phyloP scores from a whole-genome alignment of 345 rosid species.

The Raphanus sativus region DNA sequence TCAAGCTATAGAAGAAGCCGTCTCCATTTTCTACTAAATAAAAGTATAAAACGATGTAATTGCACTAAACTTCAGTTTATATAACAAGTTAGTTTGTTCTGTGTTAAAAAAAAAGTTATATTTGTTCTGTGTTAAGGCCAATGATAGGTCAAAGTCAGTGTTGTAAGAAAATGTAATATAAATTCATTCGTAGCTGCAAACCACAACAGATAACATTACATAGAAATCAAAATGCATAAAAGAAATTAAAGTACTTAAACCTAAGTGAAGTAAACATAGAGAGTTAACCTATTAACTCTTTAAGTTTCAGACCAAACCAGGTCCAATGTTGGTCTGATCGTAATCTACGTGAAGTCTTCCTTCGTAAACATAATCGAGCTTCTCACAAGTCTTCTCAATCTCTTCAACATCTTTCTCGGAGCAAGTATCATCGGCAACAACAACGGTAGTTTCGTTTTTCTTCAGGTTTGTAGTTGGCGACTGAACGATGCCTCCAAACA shows the following conservation, averaged over 20 bases:
- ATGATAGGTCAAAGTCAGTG: background rate
- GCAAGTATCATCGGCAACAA: slow-evolving; percentile 28
- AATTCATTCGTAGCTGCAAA: slow-evolving; percentile 12
- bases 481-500: slow-evolving; percentile 12
- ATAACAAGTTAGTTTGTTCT: slow-evolving; percentile 9
- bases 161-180: background rate
- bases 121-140: background rate
- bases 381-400: slow-evolving; percentile 30
- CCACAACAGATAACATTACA: slow-evolving; percentile 1
- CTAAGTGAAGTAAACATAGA: background rate
- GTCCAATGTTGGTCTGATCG: slow-evolving; percentile 25
- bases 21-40: slow-evolving; percentile 33
- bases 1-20: slow-evolving; percentile 77
- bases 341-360: slow-evolving; percentile 22
- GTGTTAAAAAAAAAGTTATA: slow-evolving; percentile 7
- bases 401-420: slow-evolving; percentile 23
- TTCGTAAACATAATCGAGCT: slow-evolving; percentile 33
- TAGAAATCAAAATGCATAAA: slow-evolving; percentile 6
- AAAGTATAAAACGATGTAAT: slow-evolving; percentile 31
- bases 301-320: slow-evolving; percentile 29
- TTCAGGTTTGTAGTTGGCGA: slow-evolving; percentile 30
- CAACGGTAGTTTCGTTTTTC: slow-evolving; percentile 29
- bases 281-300: background rate
- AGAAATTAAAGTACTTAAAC: background rate
- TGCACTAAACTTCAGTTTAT: slow-evolving; percentile 2